Percentiles rank a stretch among this genome's conserved stretches.
Evolutionary conservation across 768 basidiomycete genomes (phyloP).

Genomic region (Pisolithus microcarpus): DNA sequence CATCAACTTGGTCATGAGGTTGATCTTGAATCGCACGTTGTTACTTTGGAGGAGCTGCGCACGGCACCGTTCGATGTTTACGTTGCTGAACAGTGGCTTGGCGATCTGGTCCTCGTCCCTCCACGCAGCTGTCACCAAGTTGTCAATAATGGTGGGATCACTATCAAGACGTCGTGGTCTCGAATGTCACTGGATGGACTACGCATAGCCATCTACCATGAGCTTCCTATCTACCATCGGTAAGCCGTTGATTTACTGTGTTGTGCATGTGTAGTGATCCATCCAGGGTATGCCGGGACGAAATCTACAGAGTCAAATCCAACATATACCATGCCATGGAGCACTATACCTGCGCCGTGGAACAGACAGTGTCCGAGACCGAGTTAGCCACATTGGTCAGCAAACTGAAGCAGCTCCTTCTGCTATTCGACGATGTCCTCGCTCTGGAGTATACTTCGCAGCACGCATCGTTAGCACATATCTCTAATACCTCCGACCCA

Average conservation of each 20-base stretch:
- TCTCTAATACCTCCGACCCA: conserved; percentile 16
- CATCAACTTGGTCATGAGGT: conserved; percentile 36
- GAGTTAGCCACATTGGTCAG: conserved; percentile 3
- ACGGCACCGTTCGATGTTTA: conserved; percentile 64
- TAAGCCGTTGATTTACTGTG: conserved; percentile 20
- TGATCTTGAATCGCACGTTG: conserved; percentile 66
- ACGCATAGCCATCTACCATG: conserved; percentile 54
- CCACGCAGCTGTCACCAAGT: conserved; percentile 81
- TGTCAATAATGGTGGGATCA: conserved; percentile 72
- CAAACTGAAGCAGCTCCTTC: conserved; percentile 32
- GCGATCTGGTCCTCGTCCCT: conserved; percentile 77
- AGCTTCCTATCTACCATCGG: conserved; percentile 78
- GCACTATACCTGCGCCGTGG: conserved; percentile 20
- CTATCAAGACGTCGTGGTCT: conserved; percentile 82
- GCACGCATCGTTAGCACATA: conserved; percentile 22
- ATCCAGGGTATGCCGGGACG: conserved; percentile 67
- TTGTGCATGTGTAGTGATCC: neutral
- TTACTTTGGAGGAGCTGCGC: conserved; percentile 55
- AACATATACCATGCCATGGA: conserved; percentile 52
- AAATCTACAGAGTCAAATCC: conserved; percentile 69
- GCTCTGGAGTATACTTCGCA: conserved; percentile 36
- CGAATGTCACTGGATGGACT: conserved; percentile 69
- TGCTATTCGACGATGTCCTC: conserved; percentile 42
- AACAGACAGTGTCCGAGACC: neutral
- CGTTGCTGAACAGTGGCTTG: conserved; percentile 63